Evolutionary conservation across 2,329 filamentous ascomycete species (phyloP).

Genomic region (Sarocladium brachiariae): DNA sequence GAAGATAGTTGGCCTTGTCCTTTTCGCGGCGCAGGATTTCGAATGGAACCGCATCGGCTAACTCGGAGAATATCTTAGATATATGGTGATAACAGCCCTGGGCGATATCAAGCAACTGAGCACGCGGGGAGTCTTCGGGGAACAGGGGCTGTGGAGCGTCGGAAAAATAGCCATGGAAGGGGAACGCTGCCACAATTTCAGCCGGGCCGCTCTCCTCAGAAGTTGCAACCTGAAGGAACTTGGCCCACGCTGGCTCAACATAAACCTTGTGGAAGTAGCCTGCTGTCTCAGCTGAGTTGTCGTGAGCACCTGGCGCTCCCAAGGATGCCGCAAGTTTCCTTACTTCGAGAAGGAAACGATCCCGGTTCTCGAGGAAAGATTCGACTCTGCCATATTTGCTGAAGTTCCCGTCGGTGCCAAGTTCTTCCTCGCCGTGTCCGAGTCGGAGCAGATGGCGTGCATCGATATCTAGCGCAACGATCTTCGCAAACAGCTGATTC

Average conservation of each 20-base stretch:
- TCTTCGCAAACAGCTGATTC: slow-evolving; percentile 97
- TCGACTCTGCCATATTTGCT: slow-evolving; percentile 94
- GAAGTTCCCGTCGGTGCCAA: slow-evolving; percentile 79
- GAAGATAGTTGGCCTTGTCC: slow-evolving; percentile 92
- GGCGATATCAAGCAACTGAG: slow-evolving; percentile 66
- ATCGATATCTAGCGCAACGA: slow-evolving; percentile 92
- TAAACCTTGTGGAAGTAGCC: slow-evolving; percentile 96
- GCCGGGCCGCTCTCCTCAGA: slow-evolving; percentile 48
- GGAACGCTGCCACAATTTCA: slow-evolving; percentile 68
- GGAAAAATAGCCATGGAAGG: slow-evolving; percentile 82
- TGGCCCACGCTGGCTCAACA: slow-evolving; percentile 79
- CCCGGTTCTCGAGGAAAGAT: slow-evolving; percentile 85
- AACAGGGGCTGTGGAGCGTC: slow-evolving; percentile 85
- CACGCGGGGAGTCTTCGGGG: slow-evolving; percentile 55
- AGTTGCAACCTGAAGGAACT: slow-evolving; percentile 59
- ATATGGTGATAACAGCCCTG: slow-evolving; percentile 85
- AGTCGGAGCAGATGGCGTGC: slow-evolving; percentile 86
- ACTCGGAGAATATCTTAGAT: slow-evolving; percentile 80
- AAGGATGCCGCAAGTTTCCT: slow-evolving; percentile 79
- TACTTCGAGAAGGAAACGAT: slow-evolving; percentile 73
- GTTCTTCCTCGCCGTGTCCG: slow-evolving; percentile 91
- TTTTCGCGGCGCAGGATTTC: slow-evolving; percentile 83
- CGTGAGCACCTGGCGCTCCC: slow-evolving; percentile 85
- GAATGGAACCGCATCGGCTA: slow-evolving; percentile 90
- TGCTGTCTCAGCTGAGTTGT: slow-evolving; percentile 91